Evolutionary conservation across 257 asterid genomes (phyloP), one percentile per base, ranked within the genome.

Genomic region (Solanum ossicruentum): DNA sequence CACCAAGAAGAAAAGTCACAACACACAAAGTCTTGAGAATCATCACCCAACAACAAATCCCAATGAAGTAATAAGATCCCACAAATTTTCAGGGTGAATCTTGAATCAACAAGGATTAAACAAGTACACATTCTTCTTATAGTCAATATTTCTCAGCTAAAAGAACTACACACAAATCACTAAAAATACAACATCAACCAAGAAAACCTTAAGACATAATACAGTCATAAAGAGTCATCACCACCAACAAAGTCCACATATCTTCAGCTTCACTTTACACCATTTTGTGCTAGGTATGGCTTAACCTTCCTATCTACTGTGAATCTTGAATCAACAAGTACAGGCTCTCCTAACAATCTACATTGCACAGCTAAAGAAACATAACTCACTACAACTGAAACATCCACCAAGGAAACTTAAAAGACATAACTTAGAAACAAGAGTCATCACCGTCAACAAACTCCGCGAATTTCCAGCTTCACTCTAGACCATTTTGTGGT

Each of bases 271-370:
- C 82, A 84, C 77, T 54, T 49, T 60, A 84, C 77, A 26, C 84
- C 87, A 89, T 86, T 91, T 71, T 88, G 90, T 78, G 93, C 85
- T 13, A 92, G 89, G 84, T 91, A 90, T 13, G 92, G 93, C 84
- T 86, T 84, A 84, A 87, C 96, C 88, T 91, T 92, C 91, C 91
- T 89, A 2, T n/a, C 58, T 73, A 73, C 58, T n/a, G 41, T 1
- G 41, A 73, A 73, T 47, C 81, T 21, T 21, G 81, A 73, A 73
- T n/a, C n/a, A 73, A 12, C 58, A 75, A 75, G 3, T 75, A 75
- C 61, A 75, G 36, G 0, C 21, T 75, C 5, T 8, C 18, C 45
- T 1, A 75, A 75, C 12, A 73, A 7, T 75, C 60, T 47, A 75
- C 60, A 13, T 73, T 21, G 4, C 81, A 47, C 81, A 47, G 21